Base-by-base conservation (phyloP, 2,329 filamentous ascomycete genomes). In the Trichoderma sp. region DNA sequence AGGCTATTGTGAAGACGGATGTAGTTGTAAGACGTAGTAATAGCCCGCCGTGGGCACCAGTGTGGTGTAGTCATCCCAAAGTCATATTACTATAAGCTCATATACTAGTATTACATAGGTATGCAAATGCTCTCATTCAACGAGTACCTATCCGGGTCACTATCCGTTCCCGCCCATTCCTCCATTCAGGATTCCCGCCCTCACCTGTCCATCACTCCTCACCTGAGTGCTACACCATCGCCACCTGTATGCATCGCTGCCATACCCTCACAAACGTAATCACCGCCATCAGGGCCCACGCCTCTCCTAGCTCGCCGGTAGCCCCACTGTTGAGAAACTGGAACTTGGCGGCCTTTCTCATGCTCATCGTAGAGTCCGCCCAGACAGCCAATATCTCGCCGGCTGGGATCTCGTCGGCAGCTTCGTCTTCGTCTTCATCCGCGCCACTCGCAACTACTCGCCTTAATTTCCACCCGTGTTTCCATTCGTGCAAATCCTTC, bases 331-430 rank as follows among this genome's bases (percentile, higher is more conserved):
- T 82, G 5, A 81, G 66, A 71, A 83, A 84, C n/a, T 73, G 70
- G 71, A 84, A 83, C 33, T 75, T 76, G 62, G 77, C 68, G 70
- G 77, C 79, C 72, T 77, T 75, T 14, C 69, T 68, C 3, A 71
- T 52, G 37, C 62, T 73, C 40, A 77, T 52, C 7, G 63, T n/a
- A 27, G 70, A 55, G 37, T 70, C 68, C 13, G 70, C 75, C 75
- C 78, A 83, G 8, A 78, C 77, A 0, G 82, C 82, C 13, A 84
- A 81, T 16, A 84, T 76, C 75, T 84, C 82, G 52, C 80, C 80
- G 21, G 77, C 75, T 5, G 27, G 16, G 27, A 24, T 27, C 29
- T 62, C 58, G 33, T 57, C 47, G n/a, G 76, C 72, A 24, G 64
- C 14, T 52, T 29, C 62, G 5, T 43, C 52, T 33, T 27, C 21